Base-by-base conservation (phyloP, 31 red algal genomes). In the Porphyra umbilicalis region DNA sequence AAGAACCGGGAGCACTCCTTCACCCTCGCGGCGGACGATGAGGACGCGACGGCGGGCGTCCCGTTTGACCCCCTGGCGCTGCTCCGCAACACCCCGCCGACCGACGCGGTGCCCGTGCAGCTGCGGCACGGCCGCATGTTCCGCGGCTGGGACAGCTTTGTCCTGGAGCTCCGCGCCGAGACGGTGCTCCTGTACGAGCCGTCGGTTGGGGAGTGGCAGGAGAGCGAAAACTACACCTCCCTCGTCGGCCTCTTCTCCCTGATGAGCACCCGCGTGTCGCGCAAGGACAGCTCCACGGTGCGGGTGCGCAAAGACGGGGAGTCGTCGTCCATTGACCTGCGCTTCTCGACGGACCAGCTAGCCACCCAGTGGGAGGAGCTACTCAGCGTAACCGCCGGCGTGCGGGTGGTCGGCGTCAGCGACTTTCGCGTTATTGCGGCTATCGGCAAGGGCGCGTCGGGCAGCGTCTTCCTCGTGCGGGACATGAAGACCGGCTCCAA, bases 391-490 rank as follows among this genome's bases (percentile, higher is more conserved):
- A 81, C 88, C 76, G 78, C 76, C 71, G 76, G 85, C 20, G 84
- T 84, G 35, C 87, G 88, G 16, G 84, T 85, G 77, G 81, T 84
- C 9, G 80, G 91, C 33, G 75, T 90, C 57, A 40, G 81, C 34
- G 93, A 96, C 68, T 96, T 92, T 75, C 79, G 90, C 36, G 68
- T 92, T 40, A 84, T 96, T 46, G 93, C 93, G 14, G 85, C 93
- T 35, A 96, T 96, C 42, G 93, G 93, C 32, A 88, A 96, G 78
- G 93, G 93, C 16, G 93, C 93, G 32, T 83, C 83, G 36, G 93
- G 93, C 33, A 92, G 88, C 30, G 93, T 96, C 10, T 92, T 92
- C 75, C 77, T 96, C 6, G 93, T 92, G 33, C 83, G 87, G 35
- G 93, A 96, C 81, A 40, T 75, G 88, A 89, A 88, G 78, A 96